Conservation (phyloP, 75 land plant genomes). For the Pinus taeda region DNA sequence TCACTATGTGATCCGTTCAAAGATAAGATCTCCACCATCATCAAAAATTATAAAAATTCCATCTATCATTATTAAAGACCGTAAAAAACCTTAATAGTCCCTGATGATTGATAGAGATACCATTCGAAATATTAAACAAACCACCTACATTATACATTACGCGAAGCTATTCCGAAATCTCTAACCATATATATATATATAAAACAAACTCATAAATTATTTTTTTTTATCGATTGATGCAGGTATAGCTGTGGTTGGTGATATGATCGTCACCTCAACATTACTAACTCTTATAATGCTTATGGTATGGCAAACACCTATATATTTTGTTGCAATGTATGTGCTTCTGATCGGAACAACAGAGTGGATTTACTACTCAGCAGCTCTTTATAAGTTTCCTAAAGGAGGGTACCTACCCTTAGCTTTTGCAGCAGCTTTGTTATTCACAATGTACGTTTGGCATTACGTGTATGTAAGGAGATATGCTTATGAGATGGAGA, state of each 20-base stretch:
- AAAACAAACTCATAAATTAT: too few relatives aligned
- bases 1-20: too few relatives aligned
- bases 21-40: too few relatives aligned
- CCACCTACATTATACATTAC: too few relatives aligned
- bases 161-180: too few relatives aligned
- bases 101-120: too few relatives aligned
- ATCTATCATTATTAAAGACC: too few relatives aligned
- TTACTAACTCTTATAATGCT: conserved; percentile 59
- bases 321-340: conserved; percentile 32
- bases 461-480: conserved; percentile 40
- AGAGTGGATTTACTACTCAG: conserved; percentile 52
- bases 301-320: conserved; percentile 58
- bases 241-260: conserved; percentile 70
- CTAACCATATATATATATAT: too few relatives aligned
- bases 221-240: conserved; percentile 3
- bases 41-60: too few relatives aligned
- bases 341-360: conserved; percentile 29
- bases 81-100: too few relatives aligned
- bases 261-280: conserved; percentile 69
- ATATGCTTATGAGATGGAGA: conserved; percentile 41
- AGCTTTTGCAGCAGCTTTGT: conserved; percentile 37
- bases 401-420: conserved; percentile 73
- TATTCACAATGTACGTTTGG: conserved; percentile 56
- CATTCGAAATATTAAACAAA: too few relatives aligned
- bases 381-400: conserved; percentile 55